Conservation (phyloP, 352 stramenopile genomes). For the Thraustotheca clavata region DNA sequence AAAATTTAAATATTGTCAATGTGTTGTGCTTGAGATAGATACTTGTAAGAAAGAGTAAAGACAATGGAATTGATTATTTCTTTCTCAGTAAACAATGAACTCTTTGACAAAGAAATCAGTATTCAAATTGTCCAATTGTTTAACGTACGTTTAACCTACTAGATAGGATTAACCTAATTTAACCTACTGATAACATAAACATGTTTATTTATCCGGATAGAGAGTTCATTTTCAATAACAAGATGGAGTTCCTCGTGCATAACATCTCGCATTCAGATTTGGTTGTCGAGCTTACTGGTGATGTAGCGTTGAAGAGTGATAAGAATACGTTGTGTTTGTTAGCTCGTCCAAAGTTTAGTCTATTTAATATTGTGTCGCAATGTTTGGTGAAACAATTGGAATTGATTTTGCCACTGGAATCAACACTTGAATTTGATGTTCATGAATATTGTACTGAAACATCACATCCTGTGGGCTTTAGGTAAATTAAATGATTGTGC, state of each 20-base stretch:
- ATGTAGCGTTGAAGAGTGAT: constrained; percentile 19
- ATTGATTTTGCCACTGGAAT: background rate
- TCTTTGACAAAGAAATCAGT: no score
- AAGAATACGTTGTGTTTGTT: constrained; percentile 34
- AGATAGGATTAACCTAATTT: no score
- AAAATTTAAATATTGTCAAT: no score
- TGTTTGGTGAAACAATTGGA: constrained; percentile 8
- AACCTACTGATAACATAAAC: no score
- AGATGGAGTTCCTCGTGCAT: constrained; percentile 93
- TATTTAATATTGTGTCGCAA: constrained; percentile 74
- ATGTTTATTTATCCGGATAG: background rate
- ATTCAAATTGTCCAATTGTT: no score
- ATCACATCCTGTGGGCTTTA: constrained; percentile 14
- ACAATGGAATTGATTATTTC: no score
- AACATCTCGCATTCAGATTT: constrained; percentile 97
- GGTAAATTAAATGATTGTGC: background rate
- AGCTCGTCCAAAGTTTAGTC: constrained; percentile 80
- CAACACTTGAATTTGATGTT: background rate
- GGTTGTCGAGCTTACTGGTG: constrained; percentile 84
- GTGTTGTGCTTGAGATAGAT: no score
- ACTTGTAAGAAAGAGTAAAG: no score
- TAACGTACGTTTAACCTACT: no score
- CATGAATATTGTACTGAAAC: constrained; percentile 1
- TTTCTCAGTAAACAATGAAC: no score
- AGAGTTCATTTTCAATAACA: background rate